Percentiles rank a stretch among this genome's conserved stretches.
Evolutionary conservation across 495 filamentous ascomycete genomes (phyloP).

Genomic region (Xylaria castorea): DNA sequence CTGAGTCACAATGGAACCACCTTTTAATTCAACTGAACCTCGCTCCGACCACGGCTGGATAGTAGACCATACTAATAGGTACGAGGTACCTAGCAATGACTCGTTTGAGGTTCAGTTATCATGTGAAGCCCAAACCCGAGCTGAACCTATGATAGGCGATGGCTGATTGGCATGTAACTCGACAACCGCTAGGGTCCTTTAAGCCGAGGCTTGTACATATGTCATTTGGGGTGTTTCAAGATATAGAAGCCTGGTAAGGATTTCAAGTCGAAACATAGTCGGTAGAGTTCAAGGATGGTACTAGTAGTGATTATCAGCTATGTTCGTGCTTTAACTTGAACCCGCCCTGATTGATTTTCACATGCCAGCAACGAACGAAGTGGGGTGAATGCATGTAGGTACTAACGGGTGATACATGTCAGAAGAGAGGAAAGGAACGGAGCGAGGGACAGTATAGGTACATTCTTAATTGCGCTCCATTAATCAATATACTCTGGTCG

Average conservation of each 20-base stretch:
- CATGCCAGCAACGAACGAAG: constrained; percentile 8
- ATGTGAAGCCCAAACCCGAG: constrained; percentile 3
- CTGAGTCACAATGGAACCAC: background rate
- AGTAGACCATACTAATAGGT: background rate
- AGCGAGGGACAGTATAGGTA: background rate
- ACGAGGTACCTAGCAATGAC: constrained; percentile 1
- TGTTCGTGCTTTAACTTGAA: background rate
- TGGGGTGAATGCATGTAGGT: background rate
- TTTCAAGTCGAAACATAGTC: background rate
- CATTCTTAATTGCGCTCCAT: background rate
- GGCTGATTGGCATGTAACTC: background rate
- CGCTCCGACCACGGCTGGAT: constrained; percentile 3
- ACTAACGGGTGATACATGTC: background rate
- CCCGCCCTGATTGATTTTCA: constrained; percentile 5
- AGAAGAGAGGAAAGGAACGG: background rate
- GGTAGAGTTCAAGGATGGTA: background rate
- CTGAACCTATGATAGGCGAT: background rate
- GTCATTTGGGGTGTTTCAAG: background rate
- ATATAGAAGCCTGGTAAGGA: background rate
- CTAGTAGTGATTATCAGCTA: background rate
- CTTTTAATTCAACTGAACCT: background rate
- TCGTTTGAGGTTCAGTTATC: constrained; percentile 9
- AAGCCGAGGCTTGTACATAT: constrained; percentile 11
- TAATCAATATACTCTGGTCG: background rate
- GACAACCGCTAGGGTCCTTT: constrained; percentile 4